A percentile compares a stretch with the other conserved stretches of the same genome.
Evolutionary conservation across 257 asterid genomes (phyloP).

Genomic region (Penstemon eatonii): DNA sequence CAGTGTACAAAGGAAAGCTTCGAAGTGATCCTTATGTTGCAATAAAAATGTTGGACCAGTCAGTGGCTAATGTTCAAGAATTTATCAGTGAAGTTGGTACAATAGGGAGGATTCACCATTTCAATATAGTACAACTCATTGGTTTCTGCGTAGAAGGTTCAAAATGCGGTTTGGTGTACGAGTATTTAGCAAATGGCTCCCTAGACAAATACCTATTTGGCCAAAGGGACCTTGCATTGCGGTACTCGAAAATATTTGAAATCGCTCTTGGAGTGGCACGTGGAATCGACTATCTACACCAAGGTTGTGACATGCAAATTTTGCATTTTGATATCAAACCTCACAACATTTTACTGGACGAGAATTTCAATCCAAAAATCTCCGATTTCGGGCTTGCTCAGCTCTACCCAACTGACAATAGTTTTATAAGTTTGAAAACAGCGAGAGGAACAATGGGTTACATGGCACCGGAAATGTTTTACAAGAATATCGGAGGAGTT

Average conservation of each 20-base stretch:
- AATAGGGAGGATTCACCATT: slow-evolving; percentile 55
- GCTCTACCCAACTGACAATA: slow-evolving; percentile 27
- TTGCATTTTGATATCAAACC: slow-evolving; percentile 49
- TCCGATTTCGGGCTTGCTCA: slow-evolving; percentile 46
- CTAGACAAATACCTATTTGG: slow-evolving; percentile 40
- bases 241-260: slow-evolving; percentile 39
- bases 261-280: slow-evolving; percentile 47
- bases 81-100: slow-evolving; percentile 58
- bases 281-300: slow-evolving; percentile 46
- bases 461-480: slow-evolving; percentile 48
- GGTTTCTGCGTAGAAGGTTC: slow-evolving; percentile 51
- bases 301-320: slow-evolving; percentile 46
- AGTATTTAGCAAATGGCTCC: slow-evolving; percentile 63
- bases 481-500: slow-evolving; percentile 42
- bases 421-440: slow-evolving; percentile 29
- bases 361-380: slow-evolving; percentile 40
- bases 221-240: slow-evolving; percentile 36
- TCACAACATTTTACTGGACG: slow-evolving; percentile 39
- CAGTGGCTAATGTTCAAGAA: slow-evolving; percentile 32
- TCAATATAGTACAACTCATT: slow-evolving; percentile 48
- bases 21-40: no score
- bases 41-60: no score
- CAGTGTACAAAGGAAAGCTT: no score
- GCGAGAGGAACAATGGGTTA: slow-evolving; percentile 53
- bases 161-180: slow-evolving; percentile 45